Base-by-base conservation (phyloP, 2,329 filamentous ascomycete species). In the Verticillium klebahnii region DNA sequence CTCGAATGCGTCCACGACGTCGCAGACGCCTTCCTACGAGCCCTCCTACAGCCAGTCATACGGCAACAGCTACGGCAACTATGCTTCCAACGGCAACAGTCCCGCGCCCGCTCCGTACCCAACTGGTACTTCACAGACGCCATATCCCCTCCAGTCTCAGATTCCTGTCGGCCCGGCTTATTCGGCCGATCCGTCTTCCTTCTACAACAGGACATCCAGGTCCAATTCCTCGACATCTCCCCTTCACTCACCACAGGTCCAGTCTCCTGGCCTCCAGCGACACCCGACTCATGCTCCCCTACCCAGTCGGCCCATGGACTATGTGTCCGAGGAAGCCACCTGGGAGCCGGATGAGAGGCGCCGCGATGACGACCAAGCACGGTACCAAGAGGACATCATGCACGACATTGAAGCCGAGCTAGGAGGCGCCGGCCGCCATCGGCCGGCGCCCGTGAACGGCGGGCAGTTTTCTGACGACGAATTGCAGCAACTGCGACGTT, bases 271-370 rank as follows among this genome's bases (percentile, higher is more conserved):
- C n/a, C 70, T 86, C 12, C 78, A 80, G 63, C 78, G 85, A 59
- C 83, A 87, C 62, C 85, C 85, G 1, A 88, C 85, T 17, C 82
- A 87, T 71, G 80, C 85, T 61, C 81, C 85, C 52, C 73, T 88
- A 56, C 82, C 85, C n/a, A 85, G 75, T 62, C 79, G 82, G 56
- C 84, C 80, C 55, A 75, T 78, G 65, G 79, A 80, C 11, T 74
- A 77, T 56, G 64, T 79, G 40, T 72, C 75, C 3, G 80, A 82
- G 62, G 76, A 79, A 52, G 71, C 71, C 2, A 73, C 74, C 40
- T 81, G 79, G 72, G 71, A 69, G n/a, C 70, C 75, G 2, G 70
- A 75, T 50, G 69, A 77, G 17, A 68, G 70, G 36, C 66, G 57
- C 55, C 71, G 74, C 45, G 80, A 82, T 57, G 9, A 75, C 77